Evolutionary conservation across 2,329 filamentous ascomycete genomes (phyloP), one percentile per base, ranked within the genome.

Genomic region (Colletotrichum theobromicola): DNA sequence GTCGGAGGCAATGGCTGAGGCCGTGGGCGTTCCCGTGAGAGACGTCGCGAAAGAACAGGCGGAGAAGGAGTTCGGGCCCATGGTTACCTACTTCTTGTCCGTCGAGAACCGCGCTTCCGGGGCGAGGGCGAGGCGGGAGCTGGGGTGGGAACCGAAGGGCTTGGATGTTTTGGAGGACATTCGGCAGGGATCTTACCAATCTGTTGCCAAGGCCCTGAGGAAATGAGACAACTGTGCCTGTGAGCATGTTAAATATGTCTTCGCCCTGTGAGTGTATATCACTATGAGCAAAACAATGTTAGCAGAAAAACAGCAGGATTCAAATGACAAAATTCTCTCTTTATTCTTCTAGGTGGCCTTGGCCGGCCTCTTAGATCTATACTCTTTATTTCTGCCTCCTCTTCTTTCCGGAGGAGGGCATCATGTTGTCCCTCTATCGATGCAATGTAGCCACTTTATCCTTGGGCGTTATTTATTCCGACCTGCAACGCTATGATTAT

Each of bases 131-230:
- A 80, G 70, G 70, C 78, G 77, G 57, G 79, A 82, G 78, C 75
- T 87, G 66, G 85, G 82, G 7, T 88, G 85, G 85, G 67, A 80
- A 72, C 79, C 83, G 2, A 78, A 77, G 50, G 81, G 79, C 61
- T 72, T 78, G 42, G 80, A 81, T 2, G 77, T 86, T 50, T 35
- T 87, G 53, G 82, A 83, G 46, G 85, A 87, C 7, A 46, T 68
- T 15, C 67, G 15, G 77, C 66, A 68, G 2, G 81, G 81, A 1
- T 83, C 81, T n/a, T 81, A 82, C 21, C 10, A 46, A 34, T 62
- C 67, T 15, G 57, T 79, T 58, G 77, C 76, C 3, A 50, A 67
- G 64, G 67, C 68, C 3, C 66, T 79, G 35, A 57, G 55, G 37
- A 71, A 61, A 34, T 75, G 63, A 53, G 42, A 46, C 18, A 21